A percentile compares a stretch with the other conserved stretches of the same genome.
These are phyloP conservation scores for Penicillium occitanis DNA, from an alignment of 2,329 filamentous ascomycete species.

Conservation along the genomic window DNA sequence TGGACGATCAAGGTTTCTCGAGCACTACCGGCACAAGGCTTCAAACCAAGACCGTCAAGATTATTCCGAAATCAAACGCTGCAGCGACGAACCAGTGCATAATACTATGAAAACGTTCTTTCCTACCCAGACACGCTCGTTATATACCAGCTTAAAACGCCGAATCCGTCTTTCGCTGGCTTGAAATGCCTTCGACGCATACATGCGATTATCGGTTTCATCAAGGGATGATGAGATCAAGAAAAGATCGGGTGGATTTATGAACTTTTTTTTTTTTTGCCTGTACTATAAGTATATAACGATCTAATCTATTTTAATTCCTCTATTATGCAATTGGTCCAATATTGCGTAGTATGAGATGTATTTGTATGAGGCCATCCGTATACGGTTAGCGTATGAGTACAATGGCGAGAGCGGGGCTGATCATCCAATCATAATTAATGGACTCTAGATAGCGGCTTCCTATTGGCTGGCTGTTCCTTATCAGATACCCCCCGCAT, in stretches of 20 bases:
- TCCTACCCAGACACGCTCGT: too few species aligned
- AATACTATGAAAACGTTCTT: background rate
- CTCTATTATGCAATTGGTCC: background rate
- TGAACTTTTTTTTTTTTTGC: background rate
- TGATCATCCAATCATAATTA: background rate
- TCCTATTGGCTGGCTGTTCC: background rate
- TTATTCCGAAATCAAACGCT: background rate
- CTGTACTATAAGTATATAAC: background rate
- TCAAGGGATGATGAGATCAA: too few species aligned
- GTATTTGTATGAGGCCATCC: background rate
- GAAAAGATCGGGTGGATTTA: too few species aligned
- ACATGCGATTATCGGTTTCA: background rate
- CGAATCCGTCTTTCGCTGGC: background rate
- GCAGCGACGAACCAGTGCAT: background rate
- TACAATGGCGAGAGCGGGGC: background rate
- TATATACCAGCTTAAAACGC: background rate
- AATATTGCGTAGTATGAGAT: background rate
- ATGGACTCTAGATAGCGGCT: accelerated
- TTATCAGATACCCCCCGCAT: constrained; percentile 3
- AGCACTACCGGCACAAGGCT: background rate
- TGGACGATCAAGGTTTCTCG: background rate
- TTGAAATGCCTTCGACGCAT: background rate
- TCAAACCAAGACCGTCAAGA: background rate
- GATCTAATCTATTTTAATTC: background rate
- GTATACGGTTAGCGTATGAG: background rate